Base-by-base conservation (phyloP, 371 early-diverging fungal species). In the Haplosporangium sp. region DNA sequence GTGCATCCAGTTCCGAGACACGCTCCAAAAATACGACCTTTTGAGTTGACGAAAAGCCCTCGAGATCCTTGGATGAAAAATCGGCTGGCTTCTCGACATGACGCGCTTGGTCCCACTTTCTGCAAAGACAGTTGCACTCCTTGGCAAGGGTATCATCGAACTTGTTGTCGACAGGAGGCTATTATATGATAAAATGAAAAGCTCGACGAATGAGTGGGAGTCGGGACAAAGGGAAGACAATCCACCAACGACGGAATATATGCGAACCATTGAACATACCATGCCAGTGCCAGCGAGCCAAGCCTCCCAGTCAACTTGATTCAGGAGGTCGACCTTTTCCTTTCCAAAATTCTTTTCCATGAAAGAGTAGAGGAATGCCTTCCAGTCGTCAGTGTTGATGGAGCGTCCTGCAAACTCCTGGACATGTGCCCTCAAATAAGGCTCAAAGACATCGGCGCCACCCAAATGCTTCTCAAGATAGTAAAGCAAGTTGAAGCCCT, bases 401-500 rank as follows among this genome's bases (percentile, higher is more conserved):
- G 95, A 94, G 81, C 90, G 90, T 59, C 93, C 94, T 43, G 94
- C 89, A 84, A 97, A 97, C 55, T 89, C 81, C 57, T 86, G 84
- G 42, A 98, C 92, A 74, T 98, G 91, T 2, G 93, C 92, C 73
- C 89, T 91, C 86, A 94, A 87, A 69, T 93, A 97, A 16, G 93
- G 92, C 74, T 93, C 95, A 82, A 94, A 96, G 46, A 95, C 85
- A 18, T 81, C 83, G 6, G 91, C 84, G 0, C 96, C 96, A 45
- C 98, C 99, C 36, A 98, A 83, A 13, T 90, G 77, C 76, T 91
- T 89, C 83, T 97, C 97, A 48, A 98, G 88, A 69, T 96, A 93
- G 81, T 94, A 97, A 50, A 99, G 85, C 53, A 99, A 81, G 75
- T 94, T 95, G 82, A 92, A 97, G 5, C 98, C 99, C 87, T 98